Base-by-base conservation (phyloP, 495 filamentous ascomycete species). In the Cercophora samala region DNA sequence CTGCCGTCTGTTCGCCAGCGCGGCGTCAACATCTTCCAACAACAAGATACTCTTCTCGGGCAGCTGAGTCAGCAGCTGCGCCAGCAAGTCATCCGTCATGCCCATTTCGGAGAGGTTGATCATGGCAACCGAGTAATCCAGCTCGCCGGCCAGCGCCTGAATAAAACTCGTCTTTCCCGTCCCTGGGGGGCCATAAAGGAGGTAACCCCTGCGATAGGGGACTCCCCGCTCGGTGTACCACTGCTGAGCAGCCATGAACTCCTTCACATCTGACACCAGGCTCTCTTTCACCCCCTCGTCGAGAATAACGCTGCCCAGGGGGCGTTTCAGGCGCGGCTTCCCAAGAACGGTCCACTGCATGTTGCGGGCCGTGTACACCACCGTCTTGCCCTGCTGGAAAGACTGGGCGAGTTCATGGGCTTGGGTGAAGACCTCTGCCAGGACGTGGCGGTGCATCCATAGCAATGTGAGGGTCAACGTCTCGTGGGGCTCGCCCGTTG, bases 221-320 rank as follows among this genome's bases (percentile, higher is more conserved):
- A 99, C 96, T 6, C 95, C 95, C 6, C 95, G 89, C 73, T 97
- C 92, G 26, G 93, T 85, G 70, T 99, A 99, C 95, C 95, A 99
- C 53, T 88, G 83, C 32, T 88, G 84, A 32, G 91, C 88, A 1
- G 76, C 82, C 51, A 97, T 78, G 69, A 99, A 99, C 68, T 94
- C 91, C 69, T 87, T 85, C 1, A 97, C 88, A 73, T 99, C 95
- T 8, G 83, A 85, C 2, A 97, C 85, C n/a, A 99, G 89, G 5
- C 84, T 78, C 75, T 96, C 92, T 70, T 93, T 93, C 37, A 98
- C 84, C 5, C 96, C 95, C 58, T 89, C 76, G 63, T 94, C 92
- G 29, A 99, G 80, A 2, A 99, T 85, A 6, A 99, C 95, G 1
- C 93, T 97, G 1, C 91, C 87, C 13, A 98, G 77, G 0, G 94